These are phyloP conservation scores for Trichophyton verrucosum DNA, from an alignment of 2,329 filamentous ascomycete species.

Conservation along the genomic window DNA sequence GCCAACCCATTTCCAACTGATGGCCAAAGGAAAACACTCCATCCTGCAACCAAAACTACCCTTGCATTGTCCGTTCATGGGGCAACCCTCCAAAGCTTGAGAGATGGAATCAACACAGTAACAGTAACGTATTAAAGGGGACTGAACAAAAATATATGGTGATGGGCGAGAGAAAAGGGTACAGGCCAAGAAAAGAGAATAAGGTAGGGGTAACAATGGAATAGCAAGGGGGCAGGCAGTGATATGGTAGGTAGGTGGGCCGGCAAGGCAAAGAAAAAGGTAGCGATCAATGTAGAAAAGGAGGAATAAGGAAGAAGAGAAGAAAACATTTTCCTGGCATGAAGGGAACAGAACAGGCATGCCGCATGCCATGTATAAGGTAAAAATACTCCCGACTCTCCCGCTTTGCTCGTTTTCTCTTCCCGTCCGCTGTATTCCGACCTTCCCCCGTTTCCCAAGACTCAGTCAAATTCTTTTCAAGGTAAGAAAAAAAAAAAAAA, in stretches of 20 bases:
- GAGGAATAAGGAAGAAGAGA: slow-evolving; percentile 7
- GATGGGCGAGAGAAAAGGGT: slow-evolving; percentile 18
- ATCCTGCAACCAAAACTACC: slow-evolving; percentile 13
- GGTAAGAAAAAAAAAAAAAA: neutral
- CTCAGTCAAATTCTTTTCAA: slow-evolving; percentile 10
- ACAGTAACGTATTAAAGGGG: neutral
- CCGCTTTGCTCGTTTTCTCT: slow-evolving; percentile 8
- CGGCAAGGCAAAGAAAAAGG: neutral
- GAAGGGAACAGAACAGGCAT: slow-evolving; percentile 5
- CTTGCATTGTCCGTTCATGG: slow-evolving; percentile 11
- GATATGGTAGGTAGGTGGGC: slow-evolving; percentile 15
- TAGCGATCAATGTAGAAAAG: neutral
- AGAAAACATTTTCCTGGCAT: slow-evolving; percentile 6
- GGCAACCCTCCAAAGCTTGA: slow-evolving; percentile 5
- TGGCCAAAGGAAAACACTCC: slow-evolving; percentile 13
- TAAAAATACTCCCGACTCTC: slow-evolving; percentile 10
- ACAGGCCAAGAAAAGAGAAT: slow-evolving; percentile 17
- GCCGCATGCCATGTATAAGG: slow-evolving; percentile 7
- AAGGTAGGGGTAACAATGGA: neutral
- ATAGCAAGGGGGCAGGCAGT: slow-evolving; percentile 16
- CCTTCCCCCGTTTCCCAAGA: slow-evolving; percentile 5
- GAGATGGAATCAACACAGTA: slow-evolving; percentile 5
- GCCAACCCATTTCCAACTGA: slow-evolving; percentile 13
- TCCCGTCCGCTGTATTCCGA: slow-evolving; percentile 8
- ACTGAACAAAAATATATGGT: slow-evolving; percentile 12